A percentile compares a stretch with the other conserved stretches of the same genome.
Conservation (phyloP, 805 yeast genomes). For the Blastobotrys chiropterorum region DNA sequence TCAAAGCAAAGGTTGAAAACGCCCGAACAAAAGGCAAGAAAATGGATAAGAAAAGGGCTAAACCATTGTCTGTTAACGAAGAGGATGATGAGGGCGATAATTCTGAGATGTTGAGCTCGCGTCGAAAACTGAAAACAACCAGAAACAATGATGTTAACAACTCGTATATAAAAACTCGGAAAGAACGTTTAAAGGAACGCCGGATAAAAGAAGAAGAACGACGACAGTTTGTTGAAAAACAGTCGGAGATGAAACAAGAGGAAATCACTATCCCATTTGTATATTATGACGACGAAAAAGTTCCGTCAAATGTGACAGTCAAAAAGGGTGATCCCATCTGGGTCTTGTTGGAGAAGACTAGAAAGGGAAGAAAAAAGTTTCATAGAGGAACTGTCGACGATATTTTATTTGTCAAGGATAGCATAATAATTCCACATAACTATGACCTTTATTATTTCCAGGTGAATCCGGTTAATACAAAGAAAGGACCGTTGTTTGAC, state of each 20-base stretch:
- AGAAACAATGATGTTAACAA: conserved; percentile 12
- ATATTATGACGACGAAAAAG: conserved; percentile 18
- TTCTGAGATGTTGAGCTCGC: neutral
- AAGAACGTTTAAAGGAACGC: conserved; percentile 9
- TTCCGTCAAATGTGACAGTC: conserved; percentile 18
- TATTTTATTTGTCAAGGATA: conserved; percentile 24
- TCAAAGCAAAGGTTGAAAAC: neutral
- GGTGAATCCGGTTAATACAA: conserved; percentile 19
- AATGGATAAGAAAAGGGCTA: neutral
- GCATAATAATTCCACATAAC: conserved; percentile 29
- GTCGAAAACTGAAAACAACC: neutral
- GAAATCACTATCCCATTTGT: conserved; percentile 19
- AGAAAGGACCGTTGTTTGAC: conserved; percentile 24
- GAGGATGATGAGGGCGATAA: neutral
- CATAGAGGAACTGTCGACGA: conserved; percentile 28
- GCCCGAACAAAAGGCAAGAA: conserved; percentile 1
- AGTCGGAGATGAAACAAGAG: conserved; percentile 17
- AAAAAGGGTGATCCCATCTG: conserved; percentile 26
- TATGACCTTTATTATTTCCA: conserved; percentile 26
- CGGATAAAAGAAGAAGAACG: conserved; percentile 13
- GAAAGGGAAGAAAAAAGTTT: conserved; percentile 21
- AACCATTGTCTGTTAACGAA: neutral
- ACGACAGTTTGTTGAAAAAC: conserved; percentile 12
- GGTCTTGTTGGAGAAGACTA: conserved; percentile 23
- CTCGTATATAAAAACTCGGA: conserved; percentile 18